Percentiles rank a stretch among this genome's conserved stretches.
Evolutionary conservation across 768 basidiomycete species (phyloP).

Genomic region (Lactifluus hygrophoroides): DNA sequence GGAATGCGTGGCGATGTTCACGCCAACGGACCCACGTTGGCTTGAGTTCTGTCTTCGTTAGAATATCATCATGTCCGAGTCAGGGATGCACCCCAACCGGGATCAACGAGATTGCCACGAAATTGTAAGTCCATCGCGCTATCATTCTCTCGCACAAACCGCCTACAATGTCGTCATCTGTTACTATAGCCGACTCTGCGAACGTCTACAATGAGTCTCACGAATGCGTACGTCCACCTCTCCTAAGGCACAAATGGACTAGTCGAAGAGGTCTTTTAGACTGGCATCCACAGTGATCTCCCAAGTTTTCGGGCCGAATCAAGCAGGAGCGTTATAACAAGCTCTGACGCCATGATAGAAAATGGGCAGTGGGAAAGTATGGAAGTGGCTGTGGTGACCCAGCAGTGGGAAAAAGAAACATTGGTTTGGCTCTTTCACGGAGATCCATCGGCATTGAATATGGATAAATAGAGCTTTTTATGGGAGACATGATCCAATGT

Average conservation of each 20-base stretch:
- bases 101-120: background rate
- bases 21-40: too few species aligned
- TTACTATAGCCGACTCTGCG: background rate
- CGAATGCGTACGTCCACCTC: background rate
- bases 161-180: too few species aligned
- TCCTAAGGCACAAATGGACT: too few species aligned
- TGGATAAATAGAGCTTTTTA: too few species aligned
- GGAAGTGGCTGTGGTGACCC: background rate
- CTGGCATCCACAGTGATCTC: background rate
- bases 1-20: too few species aligned
- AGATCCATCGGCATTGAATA: too few species aligned
- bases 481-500: too few species aligned
- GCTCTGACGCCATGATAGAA: background rate
- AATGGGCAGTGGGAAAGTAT: background rate
- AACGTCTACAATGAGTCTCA: background rate
- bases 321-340: background rate
- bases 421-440: too few species aligned
- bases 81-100: too few species aligned
- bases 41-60: background rate
- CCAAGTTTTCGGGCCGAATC: background rate
- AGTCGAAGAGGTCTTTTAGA: background rate
- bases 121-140: background rate
- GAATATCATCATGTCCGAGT: too few species aligned
- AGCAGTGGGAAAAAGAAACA: too few species aligned
- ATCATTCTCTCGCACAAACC: background rate